Evolutionary conservation across 768 basidiomycete genomes (phyloP), one percentile per base, ranked within the genome.

Genomic region (Coprinopsis marcescibilis): DNA sequence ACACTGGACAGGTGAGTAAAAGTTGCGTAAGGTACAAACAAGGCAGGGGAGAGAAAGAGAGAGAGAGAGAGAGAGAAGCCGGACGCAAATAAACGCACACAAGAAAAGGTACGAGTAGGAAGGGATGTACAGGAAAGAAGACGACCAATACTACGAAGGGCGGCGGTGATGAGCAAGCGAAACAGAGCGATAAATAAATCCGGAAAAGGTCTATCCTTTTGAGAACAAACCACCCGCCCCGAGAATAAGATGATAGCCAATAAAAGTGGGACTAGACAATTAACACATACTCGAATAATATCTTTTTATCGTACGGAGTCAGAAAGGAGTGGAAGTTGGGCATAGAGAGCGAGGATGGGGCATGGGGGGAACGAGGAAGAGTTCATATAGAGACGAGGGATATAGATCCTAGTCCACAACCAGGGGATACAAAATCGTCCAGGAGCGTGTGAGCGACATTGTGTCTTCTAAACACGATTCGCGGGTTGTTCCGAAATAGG

Each of bases 81-180:
- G 23, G 32, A n/a, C 29, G 23, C 12, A 25, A 33, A 36, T 11
- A 39, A 6, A 30, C n/a, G 48, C 19, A 37, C 13, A 42, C 34
- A 20, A 38, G 26, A 38, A 19, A 29, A 43, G 37, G 34, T 19
- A n/a, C n/a, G 10, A 13, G 15, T 27, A 41, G 15, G 37, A 29
- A 46, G 26, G 43, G 29, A 46, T 19, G 38, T 36, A 46, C 53
- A 46, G 46, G 58, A 43, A 52, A 60, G 38, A 54, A 51, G 54
- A 55, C 52, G 57, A 46, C 55, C 51, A 49, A 54, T 56, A 55
- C 52, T 54, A 40, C 13, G 6, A 45, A 43, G 39, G 38, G 45
- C 40, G 39, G 49, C n/a, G 23, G 39, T 8, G 13, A 25, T 24
- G 19, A 32, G 30, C 34, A 36, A 29, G 21, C 17, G 24, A 45